A percentile compares a stretch with the other conserved stretches of the same genome.
These are phyloP conservation scores for Nemania bipapillata DNA, from an alignment of 2,329 filamentous ascomycete species.

Conservation along the genomic window DNA sequence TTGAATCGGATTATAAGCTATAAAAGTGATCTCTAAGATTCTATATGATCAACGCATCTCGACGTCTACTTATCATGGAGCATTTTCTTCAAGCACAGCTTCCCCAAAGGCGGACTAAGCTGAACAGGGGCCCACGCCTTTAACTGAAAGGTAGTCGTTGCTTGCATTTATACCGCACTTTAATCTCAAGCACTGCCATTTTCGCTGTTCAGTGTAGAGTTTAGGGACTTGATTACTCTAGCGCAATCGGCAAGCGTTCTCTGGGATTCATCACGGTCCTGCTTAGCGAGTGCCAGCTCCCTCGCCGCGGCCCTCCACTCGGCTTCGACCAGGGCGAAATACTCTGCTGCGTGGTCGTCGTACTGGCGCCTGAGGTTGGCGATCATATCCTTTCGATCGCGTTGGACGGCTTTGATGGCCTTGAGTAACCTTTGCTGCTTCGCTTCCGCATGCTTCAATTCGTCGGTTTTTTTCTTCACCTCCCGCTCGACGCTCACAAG, in stretches of 20 bases:
- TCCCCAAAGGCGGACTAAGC: background rate
- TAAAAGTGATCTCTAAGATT: background rate
- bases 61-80: background rate
- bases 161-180: no score
- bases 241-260: slow-evolving; percentile 16
- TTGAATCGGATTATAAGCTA: background rate
- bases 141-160: no score
- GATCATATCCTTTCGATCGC: background rate
- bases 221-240: slow-evolving; percentile 2
- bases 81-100: background rate
- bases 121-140: no score
- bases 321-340: slow-evolving; percentile 3
- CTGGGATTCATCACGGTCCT: slow-evolving; percentile 13
- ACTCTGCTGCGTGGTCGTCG: slow-evolving; percentile 1
- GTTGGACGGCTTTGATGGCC: slow-evolving; percentile 2
- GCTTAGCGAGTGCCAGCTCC: slow-evolving; percentile 5
- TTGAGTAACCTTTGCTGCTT: slow-evolving; percentile 9
- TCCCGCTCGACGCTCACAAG: slow-evolving; percentile 3
- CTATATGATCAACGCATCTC: slow-evolving; percentile 1
- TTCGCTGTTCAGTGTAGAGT: slow-evolving; percentile 15
- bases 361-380: slow-evolving; percentile 16
- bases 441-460: background rate
- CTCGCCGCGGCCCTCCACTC: slow-evolving; percentile 1
- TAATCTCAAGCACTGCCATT: background rate
- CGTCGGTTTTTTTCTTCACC: background rate